These are phyloP conservation scores for Hippophae gyantsensis DNA, from an alignment of 306 rosid genomes.

Conservation along the genomic window DNA sequence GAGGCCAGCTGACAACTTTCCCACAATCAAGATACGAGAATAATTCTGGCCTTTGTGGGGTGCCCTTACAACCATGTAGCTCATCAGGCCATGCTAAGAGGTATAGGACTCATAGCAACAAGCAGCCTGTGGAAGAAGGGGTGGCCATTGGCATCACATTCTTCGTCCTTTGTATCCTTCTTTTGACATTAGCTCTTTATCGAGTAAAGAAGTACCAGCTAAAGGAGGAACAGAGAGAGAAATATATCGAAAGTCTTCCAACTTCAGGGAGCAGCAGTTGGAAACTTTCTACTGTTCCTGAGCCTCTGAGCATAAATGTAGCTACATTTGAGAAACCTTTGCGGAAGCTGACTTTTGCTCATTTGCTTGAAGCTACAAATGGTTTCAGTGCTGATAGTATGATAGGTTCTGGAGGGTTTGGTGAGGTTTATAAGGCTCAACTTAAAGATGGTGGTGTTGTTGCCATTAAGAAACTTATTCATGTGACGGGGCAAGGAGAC, in stretches of 20 bases:
- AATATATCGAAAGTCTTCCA: slow-evolving; percentile 58
- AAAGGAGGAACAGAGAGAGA: slow-evolving; percentile 39
- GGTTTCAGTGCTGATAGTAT: slow-evolving; percentile 65
- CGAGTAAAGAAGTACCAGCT: slow-evolving; percentile 23
- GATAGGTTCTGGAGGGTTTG: slow-evolving; percentile 83
- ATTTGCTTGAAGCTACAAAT: slow-evolving; percentile 73
- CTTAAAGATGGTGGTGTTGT: slow-evolving; percentile 58
- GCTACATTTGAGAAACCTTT: slow-evolving; percentile 75
- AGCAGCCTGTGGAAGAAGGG: slow-evolving; percentile 34
- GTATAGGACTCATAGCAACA: slow-evolving; percentile 19
- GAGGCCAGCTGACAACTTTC: slow-evolving; percentile 70
- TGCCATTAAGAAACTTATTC: slow-evolving; percentile 73
- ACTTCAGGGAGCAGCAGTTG: slow-evolving; percentile 68
- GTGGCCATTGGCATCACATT: slow-evolving; percentile 31
- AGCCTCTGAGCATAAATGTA: slow-evolving; percentile 68
- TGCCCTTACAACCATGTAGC: slow-evolving; percentile 43
- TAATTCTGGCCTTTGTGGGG: slow-evolving; percentile 65
- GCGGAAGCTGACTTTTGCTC: slow-evolving; percentile 56
- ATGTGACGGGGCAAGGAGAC: slow-evolving; percentile 70
- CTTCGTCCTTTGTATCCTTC: slow-evolving; percentile 34
- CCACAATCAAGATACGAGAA: slow-evolving; percentile 56
- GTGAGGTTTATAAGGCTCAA: slow-evolving; percentile 72
- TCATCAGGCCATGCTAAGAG: slow-evolving; percentile 15
- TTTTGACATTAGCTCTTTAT: slow-evolving; percentile 32
- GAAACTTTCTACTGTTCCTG: slow-evolving; percentile 57